Conservation (phyloP, 352 stramenopile species). For the Globisporangium irregulare region DNA sequence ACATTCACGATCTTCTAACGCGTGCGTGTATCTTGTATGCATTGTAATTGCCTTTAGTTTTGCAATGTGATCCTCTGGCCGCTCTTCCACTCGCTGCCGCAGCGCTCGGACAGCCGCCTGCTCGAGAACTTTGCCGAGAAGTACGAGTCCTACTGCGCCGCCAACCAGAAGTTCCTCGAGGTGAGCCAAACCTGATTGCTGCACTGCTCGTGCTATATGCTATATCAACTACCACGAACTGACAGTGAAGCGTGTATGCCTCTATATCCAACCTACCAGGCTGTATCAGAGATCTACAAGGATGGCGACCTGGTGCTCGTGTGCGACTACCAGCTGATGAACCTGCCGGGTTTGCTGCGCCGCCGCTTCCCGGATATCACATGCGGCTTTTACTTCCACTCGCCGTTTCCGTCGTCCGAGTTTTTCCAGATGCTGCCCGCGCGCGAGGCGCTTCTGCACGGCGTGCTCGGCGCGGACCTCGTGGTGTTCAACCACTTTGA, state of each 20-base stretch:
- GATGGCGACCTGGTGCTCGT: slow-evolving; percentile 86
- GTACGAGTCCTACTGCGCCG: slow-evolving; percentile 86
- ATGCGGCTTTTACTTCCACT: slow-evolving; percentile 89
- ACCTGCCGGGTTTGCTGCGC: slow-evolving; percentile 69
- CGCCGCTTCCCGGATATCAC: slow-evolving; percentile 73
- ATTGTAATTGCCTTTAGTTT: slow-evolving; percentile 35
- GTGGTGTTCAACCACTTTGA: slow-evolving; percentile 91
- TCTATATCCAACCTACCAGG: slow-evolving; percentile 15
- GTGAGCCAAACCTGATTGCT: slow-evolving; percentile 5
- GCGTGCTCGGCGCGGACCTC: slow-evolving; percentile 81
- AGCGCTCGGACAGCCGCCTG: slow-evolving; percentile 63
- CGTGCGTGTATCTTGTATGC: neutral
- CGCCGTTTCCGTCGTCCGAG: slow-evolving; percentile 87
- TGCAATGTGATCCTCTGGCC: slow-evolving; percentile 90
- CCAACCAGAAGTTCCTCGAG: slow-evolving; percentile 87
- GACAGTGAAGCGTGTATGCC: neutral
- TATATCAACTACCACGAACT: neutral
- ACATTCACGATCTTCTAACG: neutral
- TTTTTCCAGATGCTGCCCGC: slow-evolving; percentile 89
- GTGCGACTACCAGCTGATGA: slow-evolving; percentile 90
- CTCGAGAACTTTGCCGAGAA: slow-evolving; percentile 85
- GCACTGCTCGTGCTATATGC: neutral
- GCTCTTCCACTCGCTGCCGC: slow-evolving; percentile 88
- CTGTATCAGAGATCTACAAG: slow-evolving; percentile 77
- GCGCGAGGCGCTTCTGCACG: slow-evolving; percentile 72